Conservation (phyloP, 352 stramenopile species). For the Pseudoperonospora humuli region DNA sequence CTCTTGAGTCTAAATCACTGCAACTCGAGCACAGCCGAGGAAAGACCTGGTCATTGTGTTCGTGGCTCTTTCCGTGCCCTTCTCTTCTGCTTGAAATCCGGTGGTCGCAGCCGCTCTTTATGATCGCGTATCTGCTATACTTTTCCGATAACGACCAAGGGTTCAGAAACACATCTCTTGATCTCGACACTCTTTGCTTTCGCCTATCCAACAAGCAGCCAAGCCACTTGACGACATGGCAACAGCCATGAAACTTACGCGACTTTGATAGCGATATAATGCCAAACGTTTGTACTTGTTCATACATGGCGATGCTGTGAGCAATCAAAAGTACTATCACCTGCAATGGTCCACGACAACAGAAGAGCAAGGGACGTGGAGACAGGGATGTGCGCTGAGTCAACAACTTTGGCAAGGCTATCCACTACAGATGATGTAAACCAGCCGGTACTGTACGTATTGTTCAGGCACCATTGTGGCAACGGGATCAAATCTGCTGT, state of each 20-base stretch:
- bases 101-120: background rate
- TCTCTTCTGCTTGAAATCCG: conserved; percentile 6
- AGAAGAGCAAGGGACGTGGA: conserved; percentile 4
- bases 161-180: conserved; percentile 9
- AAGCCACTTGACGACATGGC: no score
- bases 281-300: no score
- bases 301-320: no score
- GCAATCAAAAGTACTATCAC: no score
- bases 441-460: conserved; percentile 3
- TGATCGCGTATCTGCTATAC: background rate
- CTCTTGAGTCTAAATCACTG: no score
- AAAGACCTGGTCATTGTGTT: background rate
- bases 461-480: no score
- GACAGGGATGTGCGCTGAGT: conserved; percentile 16
- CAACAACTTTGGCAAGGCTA: conserved; percentile 9
- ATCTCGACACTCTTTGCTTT: conserved; percentile 1
- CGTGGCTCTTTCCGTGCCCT: conserved; percentile 1
- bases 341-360: no score
- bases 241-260: background rate
- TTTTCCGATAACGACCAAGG: conserved; percentile 4
- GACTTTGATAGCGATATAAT: no score
- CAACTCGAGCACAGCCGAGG: no score
- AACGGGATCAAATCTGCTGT: no score
- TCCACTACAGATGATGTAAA: conserved; percentile 9
- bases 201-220: no score